These are phyloP conservation scores for Exserohilum rostratum DNA, from an alignment of 2,329 filamentous ascomycete species.

Conservation along the genomic window DNA sequence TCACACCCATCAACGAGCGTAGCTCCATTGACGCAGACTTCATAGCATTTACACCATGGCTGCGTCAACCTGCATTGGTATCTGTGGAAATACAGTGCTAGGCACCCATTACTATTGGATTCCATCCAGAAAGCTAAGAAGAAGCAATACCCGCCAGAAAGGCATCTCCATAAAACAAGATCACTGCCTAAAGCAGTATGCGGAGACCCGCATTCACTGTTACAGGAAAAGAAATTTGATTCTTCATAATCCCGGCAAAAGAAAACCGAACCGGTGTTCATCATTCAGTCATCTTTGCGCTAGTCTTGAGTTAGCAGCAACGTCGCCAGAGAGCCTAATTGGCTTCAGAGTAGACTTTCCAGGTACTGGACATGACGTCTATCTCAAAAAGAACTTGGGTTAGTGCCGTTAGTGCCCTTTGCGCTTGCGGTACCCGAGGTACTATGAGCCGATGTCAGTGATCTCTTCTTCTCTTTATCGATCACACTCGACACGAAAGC, in stretches of 20 bases:
- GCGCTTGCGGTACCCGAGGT: too few species aligned
- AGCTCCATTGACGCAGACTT: too few species aligned
- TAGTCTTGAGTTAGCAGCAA: not conserved
- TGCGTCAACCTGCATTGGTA: not conserved
- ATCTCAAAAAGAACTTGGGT: too few species aligned
- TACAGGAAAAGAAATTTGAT: not conserved
- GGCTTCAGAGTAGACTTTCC: not conserved
- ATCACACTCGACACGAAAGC: too few species aligned
- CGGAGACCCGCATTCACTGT: too few species aligned
- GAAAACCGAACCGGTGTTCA: not conserved
- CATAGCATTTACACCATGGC: too few species aligned
- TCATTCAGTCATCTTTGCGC: too few species aligned
- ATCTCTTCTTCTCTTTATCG: too few species aligned
- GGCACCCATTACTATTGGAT: not conserved
- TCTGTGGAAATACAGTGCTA: not conserved
- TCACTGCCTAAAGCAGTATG: not conserved
- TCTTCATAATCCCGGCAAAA: not conserved
- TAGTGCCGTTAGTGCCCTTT: too few species aligned
- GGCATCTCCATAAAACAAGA: slow-evolving; percentile 1
- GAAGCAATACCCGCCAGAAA: not conserved
- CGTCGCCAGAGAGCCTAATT: not conserved
- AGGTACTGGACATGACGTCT: not conserved
- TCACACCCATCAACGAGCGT: too few species aligned
- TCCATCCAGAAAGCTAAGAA: not conserved
- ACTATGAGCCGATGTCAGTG: too few species aligned